These are phyloP conservation scores for Cylindrotheca closterium DNA, from an alignment of 108 stramenopile species.

Conservation along the genomic window DNA sequence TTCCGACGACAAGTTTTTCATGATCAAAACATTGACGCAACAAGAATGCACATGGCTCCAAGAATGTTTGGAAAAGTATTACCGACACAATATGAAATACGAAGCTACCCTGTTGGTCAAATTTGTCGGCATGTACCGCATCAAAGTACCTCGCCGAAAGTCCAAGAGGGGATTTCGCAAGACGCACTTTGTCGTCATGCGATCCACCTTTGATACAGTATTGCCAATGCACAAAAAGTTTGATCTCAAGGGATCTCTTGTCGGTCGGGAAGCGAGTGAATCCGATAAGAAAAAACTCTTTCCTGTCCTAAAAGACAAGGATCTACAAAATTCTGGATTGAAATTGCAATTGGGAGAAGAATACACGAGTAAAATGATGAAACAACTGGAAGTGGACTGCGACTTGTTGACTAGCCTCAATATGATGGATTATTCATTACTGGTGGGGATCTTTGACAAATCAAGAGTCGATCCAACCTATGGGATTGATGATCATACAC, in stretches of 20 bases:
- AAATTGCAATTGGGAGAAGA: not conserved
- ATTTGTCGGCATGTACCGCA: not conserved
- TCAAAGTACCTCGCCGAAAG: not conserved
- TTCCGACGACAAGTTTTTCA: not conserved
- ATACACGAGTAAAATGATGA: not conserved
- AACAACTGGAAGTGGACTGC: not conserved
- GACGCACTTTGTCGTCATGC: not conserved
- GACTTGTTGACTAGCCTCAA: not conserved
- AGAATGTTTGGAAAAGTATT: not conserved
- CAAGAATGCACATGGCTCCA: not conserved
- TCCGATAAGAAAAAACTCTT: not conserved
- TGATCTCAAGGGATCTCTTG: not conserved
- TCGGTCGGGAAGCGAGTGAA: conserved; percentile 1
- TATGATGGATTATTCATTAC: not conserved
- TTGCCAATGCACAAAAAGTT: not conserved
- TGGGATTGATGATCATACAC: not conserved
- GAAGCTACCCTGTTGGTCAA: not conserved
- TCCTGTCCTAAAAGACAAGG: not conserved
- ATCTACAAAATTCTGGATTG: not conserved
- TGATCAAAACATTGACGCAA: not conserved
- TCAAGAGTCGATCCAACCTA: not conserved
- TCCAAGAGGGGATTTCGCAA: not conserved
- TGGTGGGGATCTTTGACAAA: not conserved
- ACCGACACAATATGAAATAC: not conserved
- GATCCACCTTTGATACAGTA: not conserved